Conservation (phyloP, 1,284 basidiomycete species). For the Paramarasmius palmivorus region DNA sequence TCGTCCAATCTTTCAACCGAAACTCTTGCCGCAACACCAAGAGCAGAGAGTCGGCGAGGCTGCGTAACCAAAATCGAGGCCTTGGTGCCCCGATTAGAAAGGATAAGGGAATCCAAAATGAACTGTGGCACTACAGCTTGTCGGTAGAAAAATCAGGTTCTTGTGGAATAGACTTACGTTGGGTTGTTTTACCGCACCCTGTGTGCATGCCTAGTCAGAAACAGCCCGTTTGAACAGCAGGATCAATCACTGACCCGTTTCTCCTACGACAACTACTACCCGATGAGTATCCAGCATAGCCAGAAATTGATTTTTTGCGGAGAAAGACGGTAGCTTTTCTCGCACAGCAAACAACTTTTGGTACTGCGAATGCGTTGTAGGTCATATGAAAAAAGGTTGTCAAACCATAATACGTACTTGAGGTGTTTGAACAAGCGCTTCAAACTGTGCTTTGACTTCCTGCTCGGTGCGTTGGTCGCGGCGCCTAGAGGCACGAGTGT, state of each 20-base stretch:
- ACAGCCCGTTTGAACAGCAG: not conserved
- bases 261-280: constrained; percentile 83
- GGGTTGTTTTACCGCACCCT: constrained; percentile 92
- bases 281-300: constrained; percentile 57
- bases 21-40: constrained; percentile 88
- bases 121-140: constrained; percentile 79
- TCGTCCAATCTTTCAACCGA: constrained; percentile 85
- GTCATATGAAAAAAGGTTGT: not conserved
- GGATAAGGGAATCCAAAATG: constrained; percentile 83
- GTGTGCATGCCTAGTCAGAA: constrained; percentile 14
- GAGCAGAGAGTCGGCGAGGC: constrained; percentile 86
- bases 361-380: constrained; percentile 40
- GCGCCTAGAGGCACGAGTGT: constrained; percentile 11
- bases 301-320: constrained; percentile 66
- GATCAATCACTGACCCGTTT: constrained; percentile 55
- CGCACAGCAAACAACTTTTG: constrained; percentile 57
- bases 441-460: constrained; percentile 60
- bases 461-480: constrained; percentile 47
- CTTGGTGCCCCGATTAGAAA: constrained; percentile 57
- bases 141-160: constrained; percentile 2
- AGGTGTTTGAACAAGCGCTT: constrained; percentile 41
- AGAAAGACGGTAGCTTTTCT: constrained; percentile 75
- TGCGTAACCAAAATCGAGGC: constrained; percentile 89
- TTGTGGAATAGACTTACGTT: constrained; percentile 45
- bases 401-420: constrained; percentile 29